Conservation (phyloP, 2,329 filamentous ascomycete species). For the Venturia pyrina region DNA sequence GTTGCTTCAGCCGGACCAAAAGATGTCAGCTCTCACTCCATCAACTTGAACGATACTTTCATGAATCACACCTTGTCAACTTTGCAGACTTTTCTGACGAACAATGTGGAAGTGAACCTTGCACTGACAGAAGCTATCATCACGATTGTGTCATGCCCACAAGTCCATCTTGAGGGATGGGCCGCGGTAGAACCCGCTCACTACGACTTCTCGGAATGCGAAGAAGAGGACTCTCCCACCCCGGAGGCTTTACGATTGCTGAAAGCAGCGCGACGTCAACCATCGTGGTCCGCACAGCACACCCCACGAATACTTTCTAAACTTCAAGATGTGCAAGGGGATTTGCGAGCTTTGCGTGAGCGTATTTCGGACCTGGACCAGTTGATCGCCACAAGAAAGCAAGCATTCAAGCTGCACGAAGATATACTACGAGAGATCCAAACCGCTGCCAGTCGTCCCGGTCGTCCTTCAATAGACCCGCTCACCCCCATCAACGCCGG, state of each 20-base stretch:
- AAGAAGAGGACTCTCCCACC: constrained; percentile 15
- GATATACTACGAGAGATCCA: constrained; percentile 32
- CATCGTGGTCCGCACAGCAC: constrained; percentile 26
- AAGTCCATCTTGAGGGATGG: constrained; percentile 85
- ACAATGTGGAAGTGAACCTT: constrained; percentile 84
- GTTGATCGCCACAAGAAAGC: constrained; percentile 38
- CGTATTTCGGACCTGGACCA: constrained; percentile 38
- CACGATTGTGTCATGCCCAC: constrained; percentile 73
- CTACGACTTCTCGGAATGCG: constrained; percentile 23
- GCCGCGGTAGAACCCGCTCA: constrained; percentile 58
- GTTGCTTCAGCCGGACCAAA: constrained; percentile 43
- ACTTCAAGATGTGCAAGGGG: constrained; percentile 30
- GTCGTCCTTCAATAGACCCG: neutral
- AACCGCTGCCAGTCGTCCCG: constrained; percentile 16
- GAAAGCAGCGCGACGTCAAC: constrained; percentile 26
- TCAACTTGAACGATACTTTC: constrained; percentile 53
- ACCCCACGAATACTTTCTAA: constrained; percentile 32
- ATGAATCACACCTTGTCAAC: constrained; percentile 45
- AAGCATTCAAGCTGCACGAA: constrained; percentile 38
- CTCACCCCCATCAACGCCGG: neutral
- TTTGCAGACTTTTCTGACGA: constrained; percentile 73
- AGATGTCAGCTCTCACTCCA: constrained; percentile 48
- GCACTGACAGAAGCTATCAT: constrained; percentile 76
- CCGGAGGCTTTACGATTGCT: constrained; percentile 24
- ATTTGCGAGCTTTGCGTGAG: constrained; percentile 33